Evolutionary conservation across 2,329 filamentous ascomycete species (phyloP).

Genomic region (Graphilbum fragrans): DNA sequence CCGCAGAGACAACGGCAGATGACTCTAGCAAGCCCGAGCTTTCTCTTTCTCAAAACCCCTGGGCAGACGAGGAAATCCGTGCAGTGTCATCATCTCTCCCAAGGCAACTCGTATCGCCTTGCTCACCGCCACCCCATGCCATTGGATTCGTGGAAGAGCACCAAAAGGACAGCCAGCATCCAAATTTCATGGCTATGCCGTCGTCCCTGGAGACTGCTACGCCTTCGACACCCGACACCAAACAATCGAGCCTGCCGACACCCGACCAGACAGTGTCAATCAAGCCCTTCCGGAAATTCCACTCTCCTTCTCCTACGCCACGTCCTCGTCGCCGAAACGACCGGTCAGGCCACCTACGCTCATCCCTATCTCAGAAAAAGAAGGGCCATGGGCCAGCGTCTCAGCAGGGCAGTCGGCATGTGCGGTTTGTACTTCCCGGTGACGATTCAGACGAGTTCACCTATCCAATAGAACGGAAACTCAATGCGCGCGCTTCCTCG

Average conservation of each 20-base stretch:
- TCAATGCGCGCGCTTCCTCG: not conserved
- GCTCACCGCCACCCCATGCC: not conserved
- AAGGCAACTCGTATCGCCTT: slow-evolving; percentile 3
- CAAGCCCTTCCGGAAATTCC: slow-evolving; percentile 40
- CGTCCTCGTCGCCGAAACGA: slow-evolving; percentile 10
- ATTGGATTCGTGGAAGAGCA: not conserved
- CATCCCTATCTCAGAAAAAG: not conserved
- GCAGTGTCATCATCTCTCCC: not conserved
- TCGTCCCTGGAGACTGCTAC: slow-evolving; percentile 3
- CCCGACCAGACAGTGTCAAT: slow-evolving; percentile 35
- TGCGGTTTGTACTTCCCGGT: not conserved
- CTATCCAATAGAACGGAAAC: too few species aligned
- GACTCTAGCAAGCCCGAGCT: not conserved
- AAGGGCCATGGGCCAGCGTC: not conserved
- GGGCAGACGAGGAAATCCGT: not conserved
- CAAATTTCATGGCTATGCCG: not conserved
- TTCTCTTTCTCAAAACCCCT: slow-evolving; percentile 7
- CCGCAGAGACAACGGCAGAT: too few species aligned
- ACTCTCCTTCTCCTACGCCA: slow-evolving; percentile 33
- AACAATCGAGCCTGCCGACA: slow-evolving; percentile 21
- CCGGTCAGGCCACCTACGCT: not conserved
- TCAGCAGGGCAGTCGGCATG: not conserved
- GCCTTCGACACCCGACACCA: slow-evolving; percentile 16
- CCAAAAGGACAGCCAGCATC: not conserved
- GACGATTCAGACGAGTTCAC: not conserved